Evolutionary conservation across 148 eudicot genomes (phyloP), one percentile per base, ranked within the genome.

Genomic region (Linanthus parryae): DNA sequence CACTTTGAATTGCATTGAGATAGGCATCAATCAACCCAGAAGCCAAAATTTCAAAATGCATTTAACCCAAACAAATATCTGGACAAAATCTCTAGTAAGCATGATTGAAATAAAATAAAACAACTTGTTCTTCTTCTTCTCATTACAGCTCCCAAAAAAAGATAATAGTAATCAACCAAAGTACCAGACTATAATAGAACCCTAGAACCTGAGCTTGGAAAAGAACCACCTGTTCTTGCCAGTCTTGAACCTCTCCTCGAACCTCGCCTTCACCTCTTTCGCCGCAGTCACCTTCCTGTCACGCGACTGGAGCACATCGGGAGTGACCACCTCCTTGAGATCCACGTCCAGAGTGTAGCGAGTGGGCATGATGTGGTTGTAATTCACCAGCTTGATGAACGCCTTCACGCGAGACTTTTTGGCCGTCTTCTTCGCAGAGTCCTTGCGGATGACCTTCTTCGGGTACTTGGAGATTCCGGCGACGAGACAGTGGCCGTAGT

Each of bases 191-290:
- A 18, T 18, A 42, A 3, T 3, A 3, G 14, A 10, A 0, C 16
- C 7, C 33, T 51, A 64, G 40, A 64, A 64, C 26, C 68, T 40
- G 56, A 70, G 69, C 69, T 70, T 70, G 56, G 74, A 57, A 29
- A 70, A 70, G 74, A 70, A 70, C 74, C 74, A 70, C 50, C 74
- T 19, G 44, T 68, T 68, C 68, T 68, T 68, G 13, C 73, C 73
- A 10, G 63, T 49, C 73, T 62, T 68, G 66, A 70, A 70, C 57
- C 74, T 29, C 61, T 70, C 74, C 74, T 70, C 69, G 48, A 70
- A 54, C 22, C 55, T 41, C 0, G 64, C 21, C 57, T 69, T 70
- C 22, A 46, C 17, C 60, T 64, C 74, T 65, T 70, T 70, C 7
- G 69, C 52, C 4, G 69, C 69, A 0, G 74, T 52, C 13, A 70